Percentiles rank a stretch among this genome's conserved stretches.
These are phyloP conservation scores for Sporobolomyces phaffii DNA, from an alignment of 768 basidiomycete species.

Conservation along the genomic window DNA sequence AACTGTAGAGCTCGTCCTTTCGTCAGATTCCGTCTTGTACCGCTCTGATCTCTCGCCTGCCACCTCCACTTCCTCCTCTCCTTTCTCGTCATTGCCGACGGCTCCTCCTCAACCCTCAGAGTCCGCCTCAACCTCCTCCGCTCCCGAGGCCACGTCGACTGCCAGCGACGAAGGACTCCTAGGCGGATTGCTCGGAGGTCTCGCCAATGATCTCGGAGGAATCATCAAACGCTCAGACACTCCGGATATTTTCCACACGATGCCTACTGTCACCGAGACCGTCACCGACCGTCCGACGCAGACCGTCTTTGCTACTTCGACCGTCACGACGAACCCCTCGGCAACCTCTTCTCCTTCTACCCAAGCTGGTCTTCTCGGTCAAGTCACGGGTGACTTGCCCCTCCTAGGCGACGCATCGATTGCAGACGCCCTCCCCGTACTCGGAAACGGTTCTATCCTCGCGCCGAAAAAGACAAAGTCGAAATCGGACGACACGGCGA, in stretches of 20 bases:
- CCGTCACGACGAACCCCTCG: not conserved
- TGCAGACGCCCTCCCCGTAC: not conserved
- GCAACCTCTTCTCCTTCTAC: not conserved
- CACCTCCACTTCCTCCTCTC: not conserved
- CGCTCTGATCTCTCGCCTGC: slow-evolving; percentile 15
- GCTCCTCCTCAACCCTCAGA: not conserved
- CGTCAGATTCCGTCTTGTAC: slow-evolving; percentile 29
- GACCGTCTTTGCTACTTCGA: not conserved
- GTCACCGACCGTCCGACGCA: not conserved
- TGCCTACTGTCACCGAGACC: slow-evolving; percentile 1
- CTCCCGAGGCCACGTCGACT: slow-evolving; percentile 7
- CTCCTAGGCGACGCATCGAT: not conserved
- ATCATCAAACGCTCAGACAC: slow-evolving; percentile 1
- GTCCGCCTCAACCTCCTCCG: not conserved
- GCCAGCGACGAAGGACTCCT: slow-evolving; percentile 1
- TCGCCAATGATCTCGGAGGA: slow-evolving; percentile 2
- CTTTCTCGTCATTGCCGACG: not conserved
- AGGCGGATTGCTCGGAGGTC: slow-evolving; percentile 11
- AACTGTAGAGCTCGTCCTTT: slow-evolving; percentile 31
- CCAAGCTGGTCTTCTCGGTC: slow-evolving; percentile 1
- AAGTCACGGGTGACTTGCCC: not conserved
- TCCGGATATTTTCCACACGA: not conserved
- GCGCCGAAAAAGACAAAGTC: not conserved
- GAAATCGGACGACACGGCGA: not conserved
- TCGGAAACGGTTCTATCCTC: slow-evolving; percentile 8